Percentiles rank a stretch among this genome's conserved stretches.
These are phyloP conservation scores for Aspergillus nomiae DNA, from an alignment of 2,329 filamentous ascomycete species.

Conservation along the genomic window DNA sequence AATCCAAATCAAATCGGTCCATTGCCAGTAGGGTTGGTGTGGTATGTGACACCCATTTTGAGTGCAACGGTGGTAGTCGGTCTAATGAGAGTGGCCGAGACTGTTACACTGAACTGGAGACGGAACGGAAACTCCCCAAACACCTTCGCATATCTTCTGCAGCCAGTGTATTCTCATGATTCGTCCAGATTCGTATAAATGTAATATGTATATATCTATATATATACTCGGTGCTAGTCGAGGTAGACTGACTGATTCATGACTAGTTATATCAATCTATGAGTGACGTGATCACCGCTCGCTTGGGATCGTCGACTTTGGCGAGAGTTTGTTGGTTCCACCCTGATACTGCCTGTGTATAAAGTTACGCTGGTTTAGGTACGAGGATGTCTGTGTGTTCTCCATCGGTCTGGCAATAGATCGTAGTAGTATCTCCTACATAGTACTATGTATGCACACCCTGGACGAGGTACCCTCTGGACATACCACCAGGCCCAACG, in stretches of 20 bases:
- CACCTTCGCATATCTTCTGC: background rate
- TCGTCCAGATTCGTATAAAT: background rate
- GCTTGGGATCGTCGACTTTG: background rate
- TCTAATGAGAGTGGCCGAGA: conserved; percentile 19
- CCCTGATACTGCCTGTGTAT: background rate
- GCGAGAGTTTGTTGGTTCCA: background rate
- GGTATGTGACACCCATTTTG: conserved; percentile 20
- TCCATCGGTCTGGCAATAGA: background rate
- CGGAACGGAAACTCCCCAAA: background rate
- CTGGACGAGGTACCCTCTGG: background rate
- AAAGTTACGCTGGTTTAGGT: background rate
- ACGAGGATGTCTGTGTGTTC: background rate
- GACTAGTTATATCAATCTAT: background rate
- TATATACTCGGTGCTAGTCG: background rate
- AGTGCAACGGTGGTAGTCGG: conserved; percentile 29
- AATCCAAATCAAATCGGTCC: background rate
- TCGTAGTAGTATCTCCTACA: background rate
- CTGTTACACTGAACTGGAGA: conserved; percentile 23
- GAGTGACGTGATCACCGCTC: background rate
- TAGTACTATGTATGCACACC: background rate
- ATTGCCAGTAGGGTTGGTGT: conserved; percentile 1
- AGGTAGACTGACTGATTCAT: background rate
- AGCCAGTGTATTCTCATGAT: background rate
- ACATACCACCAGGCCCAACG: background rate
- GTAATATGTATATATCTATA: background rate